A percentile compares a stretch with the other conserved stretches of the same genome.
Evolutionary conservation across 495 filamentous ascomycete genomes (phyloP).

Genomic region (Staphylotrichum tortipilum): DNA sequence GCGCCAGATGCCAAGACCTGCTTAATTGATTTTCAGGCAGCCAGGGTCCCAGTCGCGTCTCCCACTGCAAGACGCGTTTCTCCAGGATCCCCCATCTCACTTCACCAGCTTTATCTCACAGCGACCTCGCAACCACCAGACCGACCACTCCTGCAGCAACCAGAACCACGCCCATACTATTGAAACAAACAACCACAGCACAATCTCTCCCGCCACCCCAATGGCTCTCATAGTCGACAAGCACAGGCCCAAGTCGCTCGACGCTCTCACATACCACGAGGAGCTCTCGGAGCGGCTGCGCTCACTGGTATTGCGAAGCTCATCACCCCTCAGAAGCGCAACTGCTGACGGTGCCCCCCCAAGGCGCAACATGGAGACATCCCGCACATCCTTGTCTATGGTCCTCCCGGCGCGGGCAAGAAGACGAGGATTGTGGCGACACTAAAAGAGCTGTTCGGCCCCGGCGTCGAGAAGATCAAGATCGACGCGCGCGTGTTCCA

Average conservation of each 20-base stretch:
- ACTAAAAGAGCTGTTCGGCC: conserved; percentile 81
- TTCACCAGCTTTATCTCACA: no score
- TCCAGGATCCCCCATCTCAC: no score
- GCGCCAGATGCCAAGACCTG: neutral
- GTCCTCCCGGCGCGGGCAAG: conserved; percentile 92
- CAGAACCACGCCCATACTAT: neutral
- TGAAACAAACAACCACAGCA: neutral
- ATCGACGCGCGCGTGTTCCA: conserved; percentile 94
- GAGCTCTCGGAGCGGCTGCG: conserved; percentile 81
- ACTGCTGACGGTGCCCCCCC: conserved; percentile 12
- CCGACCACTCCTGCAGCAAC: neutral
- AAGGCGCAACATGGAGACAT: conserved; percentile 98
- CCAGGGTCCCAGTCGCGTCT: conserved; percentile 15
- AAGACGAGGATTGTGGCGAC: conserved; percentile 95
- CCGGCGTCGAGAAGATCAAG: conserved; percentile 94
- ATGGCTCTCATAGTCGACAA: conserved; percentile 86
- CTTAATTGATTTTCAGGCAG: conserved; percentile 16
- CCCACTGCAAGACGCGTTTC: conserved; percentile 15
- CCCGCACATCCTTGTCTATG: conserved; percentile 92
- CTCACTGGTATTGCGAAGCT: conserved; percentile 66
- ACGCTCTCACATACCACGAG: conserved; percentile 77
- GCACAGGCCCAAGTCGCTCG: conserved; percentile 80
- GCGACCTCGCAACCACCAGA: no score
- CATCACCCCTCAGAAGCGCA: neutral
- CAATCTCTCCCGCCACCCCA: no score